Evolutionary conservation across 2,329 filamentous ascomycete genomes (phyloP).

Genomic region (Pezicula carpinea): DNA sequence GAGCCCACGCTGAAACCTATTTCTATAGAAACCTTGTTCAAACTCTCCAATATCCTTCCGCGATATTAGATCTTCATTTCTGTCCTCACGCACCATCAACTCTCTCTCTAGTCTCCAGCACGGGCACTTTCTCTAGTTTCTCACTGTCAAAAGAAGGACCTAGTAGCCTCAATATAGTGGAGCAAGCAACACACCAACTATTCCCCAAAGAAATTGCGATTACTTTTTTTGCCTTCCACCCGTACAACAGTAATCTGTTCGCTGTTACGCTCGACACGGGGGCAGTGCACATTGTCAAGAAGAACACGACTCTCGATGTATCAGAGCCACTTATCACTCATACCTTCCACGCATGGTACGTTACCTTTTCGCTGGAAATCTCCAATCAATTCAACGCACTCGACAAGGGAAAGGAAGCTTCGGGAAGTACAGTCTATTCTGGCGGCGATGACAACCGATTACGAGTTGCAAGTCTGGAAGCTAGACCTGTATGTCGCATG

Average conservation of each 20-base stretch:
- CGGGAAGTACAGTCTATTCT: conserved; percentile 44
- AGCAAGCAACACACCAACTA: conserved; percentile 32
- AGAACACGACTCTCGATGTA: too few species aligned
- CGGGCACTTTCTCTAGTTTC: conserved; percentile 58
- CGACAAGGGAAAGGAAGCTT: background rate
- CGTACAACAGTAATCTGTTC: conserved; percentile 47
- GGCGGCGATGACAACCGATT: conserved; percentile 64
- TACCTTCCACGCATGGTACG: conserved; percentile 68
- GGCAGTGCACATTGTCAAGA: conserved; percentile 40
- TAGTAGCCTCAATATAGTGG: background rate
- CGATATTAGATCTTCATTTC: conserved; percentile 84
- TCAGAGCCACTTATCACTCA: background rate
- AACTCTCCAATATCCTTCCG: conserved; percentile 60
- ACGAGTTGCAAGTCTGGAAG: background rate
- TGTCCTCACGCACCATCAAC: conserved; percentile 49
- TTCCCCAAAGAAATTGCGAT: conserved; percentile 59
- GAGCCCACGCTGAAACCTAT: conserved; percentile 10
- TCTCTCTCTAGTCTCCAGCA: conserved; percentile 74
- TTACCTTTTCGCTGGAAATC: conserved; percentile 47
- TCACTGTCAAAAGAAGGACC: conserved; percentile 4
- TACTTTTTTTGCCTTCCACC: conserved; percentile 71
- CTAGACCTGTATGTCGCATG: too few species aligned
- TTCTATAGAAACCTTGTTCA: conserved; percentile 48
- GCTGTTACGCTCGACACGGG: conserved; percentile 70
- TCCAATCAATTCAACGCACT: background rate